Percentiles rank a stretch among this genome's conserved stretches.
Evolutionary conservation across 257 asterid genomes (phyloP).

Genomic region (Henckelia pumila): DNA sequence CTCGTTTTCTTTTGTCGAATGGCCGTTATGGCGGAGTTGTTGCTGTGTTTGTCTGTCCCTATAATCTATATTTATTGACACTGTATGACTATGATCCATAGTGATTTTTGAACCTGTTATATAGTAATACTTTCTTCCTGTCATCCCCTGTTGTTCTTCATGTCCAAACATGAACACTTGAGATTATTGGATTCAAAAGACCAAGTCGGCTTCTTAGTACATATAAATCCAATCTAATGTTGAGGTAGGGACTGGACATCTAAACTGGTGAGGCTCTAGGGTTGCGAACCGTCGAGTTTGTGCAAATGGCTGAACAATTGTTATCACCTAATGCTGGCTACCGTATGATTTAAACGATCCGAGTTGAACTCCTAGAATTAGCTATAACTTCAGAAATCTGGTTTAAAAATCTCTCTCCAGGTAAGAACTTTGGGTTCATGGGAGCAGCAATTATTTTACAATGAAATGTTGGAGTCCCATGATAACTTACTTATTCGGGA

Average conservation of each 20-base stretch:
- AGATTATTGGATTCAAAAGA: background rate
- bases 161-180: background rate
- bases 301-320: no score
- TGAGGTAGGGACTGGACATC: background rate
- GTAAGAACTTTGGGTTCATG: no score
- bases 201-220: background rate
- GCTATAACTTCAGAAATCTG: no score
- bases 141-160: background rate
- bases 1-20: background rate
- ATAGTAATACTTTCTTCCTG: background rate
- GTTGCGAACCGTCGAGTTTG: background rate
- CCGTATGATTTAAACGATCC: background rate
- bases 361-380: no score
- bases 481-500: background rate
- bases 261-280: background rate
- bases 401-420: no score
- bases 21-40: background rate
- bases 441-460: background rate
- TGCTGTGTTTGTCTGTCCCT: background rate
- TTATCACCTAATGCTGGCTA: background rate
- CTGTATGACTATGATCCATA: no score
- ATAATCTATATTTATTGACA: background rate
- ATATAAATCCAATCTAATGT: background rate
- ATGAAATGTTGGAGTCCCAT: background rate
- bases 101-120: background rate